These are phyloP conservation scores for Spathaspora gorwiae DNA, from an alignment of 805 yeast genomes.

Conservation along the genomic window DNA sequence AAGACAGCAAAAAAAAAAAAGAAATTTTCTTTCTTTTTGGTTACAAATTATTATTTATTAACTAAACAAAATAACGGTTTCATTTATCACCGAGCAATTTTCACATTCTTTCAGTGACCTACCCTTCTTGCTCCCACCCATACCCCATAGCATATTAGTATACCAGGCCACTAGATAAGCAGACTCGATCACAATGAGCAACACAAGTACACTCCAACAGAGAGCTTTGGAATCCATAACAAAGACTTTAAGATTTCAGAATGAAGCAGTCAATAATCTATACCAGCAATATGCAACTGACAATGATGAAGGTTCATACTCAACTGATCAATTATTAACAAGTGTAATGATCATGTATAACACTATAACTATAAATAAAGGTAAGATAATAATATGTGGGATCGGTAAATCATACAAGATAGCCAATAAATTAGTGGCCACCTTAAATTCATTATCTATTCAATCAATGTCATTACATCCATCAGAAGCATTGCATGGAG, in stretches of 20 bases:
- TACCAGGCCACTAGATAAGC: no score
- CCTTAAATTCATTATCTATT: constrained; percentile 73
- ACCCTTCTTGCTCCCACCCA: no score
- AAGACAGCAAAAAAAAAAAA: no score
- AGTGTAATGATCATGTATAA: constrained; percentile 37
- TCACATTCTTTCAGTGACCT: no score
- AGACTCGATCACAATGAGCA: no score
- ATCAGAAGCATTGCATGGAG: constrained; percentile 87
- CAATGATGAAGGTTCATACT: constrained; percentile 29
- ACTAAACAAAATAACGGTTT: no score
- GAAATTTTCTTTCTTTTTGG: no score
- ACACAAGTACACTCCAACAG: neutral
- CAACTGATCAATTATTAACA: constrained; percentile 40
- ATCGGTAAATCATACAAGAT: constrained; percentile 83
- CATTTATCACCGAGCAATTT: no score
- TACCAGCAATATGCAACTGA: constrained; percentile 38
- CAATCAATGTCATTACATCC: constrained; percentile 72
- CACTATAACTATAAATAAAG: constrained; percentile 31
- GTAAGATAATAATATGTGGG: constrained; percentile 74
- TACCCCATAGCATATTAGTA: no score
- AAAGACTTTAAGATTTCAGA: constrained; percentile 42
- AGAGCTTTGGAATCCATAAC: constrained; percentile 27
- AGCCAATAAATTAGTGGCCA: constrained; percentile 74
- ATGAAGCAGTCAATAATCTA: constrained; percentile 44
- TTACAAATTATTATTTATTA: no score